A percentile compares a stretch with the other conserved stretches of the same genome.
Evolutionary conservation across 768 basidiomycete species (phyloP).

Genomic region (Hericium alpestre): DNA sequence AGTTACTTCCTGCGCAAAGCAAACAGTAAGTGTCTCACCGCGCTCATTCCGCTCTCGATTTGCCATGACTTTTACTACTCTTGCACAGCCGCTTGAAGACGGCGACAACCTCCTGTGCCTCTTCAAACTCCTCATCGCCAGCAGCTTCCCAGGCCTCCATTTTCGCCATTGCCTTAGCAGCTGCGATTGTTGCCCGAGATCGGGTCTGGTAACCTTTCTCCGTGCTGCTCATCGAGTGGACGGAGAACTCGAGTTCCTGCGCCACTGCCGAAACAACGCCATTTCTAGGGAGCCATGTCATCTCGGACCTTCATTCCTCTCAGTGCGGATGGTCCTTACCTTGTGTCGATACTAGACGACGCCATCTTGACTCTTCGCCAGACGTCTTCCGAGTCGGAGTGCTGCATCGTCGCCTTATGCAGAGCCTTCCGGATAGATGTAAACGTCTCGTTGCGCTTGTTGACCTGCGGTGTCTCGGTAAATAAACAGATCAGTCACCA

Average conservation of each 20-base stretch:
- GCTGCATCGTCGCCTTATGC: conserved; percentile 25
- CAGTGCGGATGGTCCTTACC: conserved; percentile 13
- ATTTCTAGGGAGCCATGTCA: neutral
- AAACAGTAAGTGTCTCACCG: neutral
- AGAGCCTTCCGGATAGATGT: conserved; percentile 30
- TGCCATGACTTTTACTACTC: neutral
- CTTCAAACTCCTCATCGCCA: neutral
- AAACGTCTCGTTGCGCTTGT: conserved; percentile 25
- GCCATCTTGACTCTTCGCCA: conserved; percentile 20
- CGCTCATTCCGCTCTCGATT: neutral
- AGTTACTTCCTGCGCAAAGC: neutral
- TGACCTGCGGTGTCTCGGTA: conserved; percentile 18
- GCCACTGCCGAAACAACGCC: conserved; percentile 28
- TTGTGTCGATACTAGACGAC: conserved; percentile 13
- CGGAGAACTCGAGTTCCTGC: conserved; percentile 36
- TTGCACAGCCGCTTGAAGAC: neutral
- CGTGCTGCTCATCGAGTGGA: conserved; percentile 40
- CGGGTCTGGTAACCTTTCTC: conserved; percentile 35
- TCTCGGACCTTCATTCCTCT: neutral
- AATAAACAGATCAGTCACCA: neutral
- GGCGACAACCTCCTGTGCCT: neutral
- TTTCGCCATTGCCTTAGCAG: neutral
- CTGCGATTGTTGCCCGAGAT: neutral
- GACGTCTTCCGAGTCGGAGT: conserved; percentile 12
- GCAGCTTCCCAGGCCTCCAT: neutral